Conservation (phyloP, 2,329 filamentous ascomycete genomes). For the Talaromyces atroroseus region DNA sequence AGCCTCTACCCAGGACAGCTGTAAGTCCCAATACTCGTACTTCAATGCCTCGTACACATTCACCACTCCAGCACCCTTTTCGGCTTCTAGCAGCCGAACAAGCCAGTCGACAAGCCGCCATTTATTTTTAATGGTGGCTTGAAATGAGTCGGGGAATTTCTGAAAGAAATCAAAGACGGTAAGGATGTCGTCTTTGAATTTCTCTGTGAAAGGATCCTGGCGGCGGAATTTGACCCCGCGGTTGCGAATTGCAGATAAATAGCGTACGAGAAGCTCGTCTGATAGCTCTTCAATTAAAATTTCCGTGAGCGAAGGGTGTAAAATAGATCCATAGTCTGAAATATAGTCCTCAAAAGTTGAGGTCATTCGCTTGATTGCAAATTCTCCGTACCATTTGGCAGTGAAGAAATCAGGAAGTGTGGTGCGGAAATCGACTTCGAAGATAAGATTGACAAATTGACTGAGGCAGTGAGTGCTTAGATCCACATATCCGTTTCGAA, state of each 20-base stretch:
- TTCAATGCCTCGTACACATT: conserved; percentile 82
- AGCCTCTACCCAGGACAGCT: conserved; percentile 91
- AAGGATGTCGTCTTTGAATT: conserved; percentile 87
- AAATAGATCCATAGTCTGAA: conserved; percentile 72
- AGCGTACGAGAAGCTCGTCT: conserved; percentile 81
- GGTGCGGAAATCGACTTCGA: conserved; percentile 78
- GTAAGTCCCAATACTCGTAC: conserved; percentile 82
- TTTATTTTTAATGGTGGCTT: conserved; percentile 74
- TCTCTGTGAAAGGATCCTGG: conserved; percentile 80
- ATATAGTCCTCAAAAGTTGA: conserved; percentile 96
- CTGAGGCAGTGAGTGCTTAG: conserved; percentile 88
- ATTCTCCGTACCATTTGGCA: conserved; percentile 76
- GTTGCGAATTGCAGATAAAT: conserved; percentile 81
- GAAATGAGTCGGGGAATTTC: conserved; percentile 62
- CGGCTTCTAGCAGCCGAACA: conserved; percentile 66
- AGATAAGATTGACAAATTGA: conserved; percentile 80
- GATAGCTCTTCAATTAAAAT: conserved; percentile 91
- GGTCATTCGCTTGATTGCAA: conserved; percentile 87
- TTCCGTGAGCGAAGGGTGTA: conserved; percentile 82
- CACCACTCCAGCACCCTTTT: conserved; percentile 66
- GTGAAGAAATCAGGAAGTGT: conserved; percentile 91
- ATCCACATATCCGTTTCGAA: conserved; percentile 91
- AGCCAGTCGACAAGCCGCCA: conserved; percentile 90
- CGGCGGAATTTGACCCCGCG: conserved; percentile 83
- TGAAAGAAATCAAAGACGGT: conserved; percentile 88